Conservation (phyloP, 2,329 filamentous ascomycete genomes). For the Alternaria panax region DNA sequence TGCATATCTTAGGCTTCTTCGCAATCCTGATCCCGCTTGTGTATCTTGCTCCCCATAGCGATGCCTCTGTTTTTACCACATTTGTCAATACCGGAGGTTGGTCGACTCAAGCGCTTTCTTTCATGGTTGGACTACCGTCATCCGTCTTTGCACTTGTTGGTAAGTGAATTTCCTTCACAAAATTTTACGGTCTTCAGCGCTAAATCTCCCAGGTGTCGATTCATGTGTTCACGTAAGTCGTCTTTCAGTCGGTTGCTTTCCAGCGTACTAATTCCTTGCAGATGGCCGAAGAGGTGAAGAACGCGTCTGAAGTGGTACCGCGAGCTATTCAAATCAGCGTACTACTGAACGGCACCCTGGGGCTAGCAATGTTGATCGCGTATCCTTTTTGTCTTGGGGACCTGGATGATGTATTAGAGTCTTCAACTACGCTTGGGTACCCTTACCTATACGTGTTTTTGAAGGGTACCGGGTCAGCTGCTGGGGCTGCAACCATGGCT, state of each 20-base stretch:
- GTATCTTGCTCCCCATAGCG: slow-evolving; percentile 17
- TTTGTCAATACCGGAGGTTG: slow-evolving; percentile 54
- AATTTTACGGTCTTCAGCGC: not conserved
- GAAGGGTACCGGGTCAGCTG: not conserved
- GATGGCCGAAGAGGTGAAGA: slow-evolving; percentile 33
- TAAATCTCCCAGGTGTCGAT: slow-evolving; percentile 2
- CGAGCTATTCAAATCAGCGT: slow-evolving; percentile 43
- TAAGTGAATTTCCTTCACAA: not conserved
- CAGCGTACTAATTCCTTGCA: not conserved
- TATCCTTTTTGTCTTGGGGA: slow-evolving; percentile 40
- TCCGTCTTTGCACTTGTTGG: slow-evolving; percentile 7
- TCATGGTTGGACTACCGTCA: slow-evolving; percentile 10
- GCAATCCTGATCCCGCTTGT: slow-evolving; percentile 51
- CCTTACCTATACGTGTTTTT: slow-evolving; percentile 7
- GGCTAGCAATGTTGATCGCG: slow-evolving; percentile 41
- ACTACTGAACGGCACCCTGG: slow-evolving; percentile 41
- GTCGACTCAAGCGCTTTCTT: slow-evolving; percentile 6
- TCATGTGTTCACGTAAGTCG: slow-evolving; percentile 6
- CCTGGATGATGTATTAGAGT: slow-evolving; percentile 23
- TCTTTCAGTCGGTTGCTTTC: not conserved
- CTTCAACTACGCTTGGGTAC: not conserved
- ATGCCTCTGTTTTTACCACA: slow-evolving; percentile 48
- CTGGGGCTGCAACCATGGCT: slow-evolving; percentile 14
- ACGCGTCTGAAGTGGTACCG: slow-evolving; percentile 33
- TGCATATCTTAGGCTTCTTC: slow-evolving; percentile 59